Evolutionary conservation across 2,329 filamentous ascomycete genomes (phyloP).

Genomic region (Scedosporium boydii): DNA sequence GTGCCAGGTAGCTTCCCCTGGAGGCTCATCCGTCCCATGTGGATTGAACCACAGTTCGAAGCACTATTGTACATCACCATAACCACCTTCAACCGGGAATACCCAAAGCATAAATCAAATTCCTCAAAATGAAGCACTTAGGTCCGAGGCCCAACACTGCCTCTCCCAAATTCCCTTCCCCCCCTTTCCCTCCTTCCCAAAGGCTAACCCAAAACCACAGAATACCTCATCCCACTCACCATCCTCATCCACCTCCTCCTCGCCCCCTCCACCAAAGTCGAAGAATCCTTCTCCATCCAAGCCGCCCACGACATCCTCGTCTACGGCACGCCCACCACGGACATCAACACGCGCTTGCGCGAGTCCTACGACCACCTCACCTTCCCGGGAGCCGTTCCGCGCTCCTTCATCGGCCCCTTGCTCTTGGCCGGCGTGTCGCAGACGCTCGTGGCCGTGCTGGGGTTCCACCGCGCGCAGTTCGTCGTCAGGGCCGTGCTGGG

Average conservation of each 20-base stretch:
- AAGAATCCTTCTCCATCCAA: conserved; percentile 97
- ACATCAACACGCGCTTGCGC: conserved; percentile 44
- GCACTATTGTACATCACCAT: too few relatives aligned
- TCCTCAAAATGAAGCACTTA: background rate
- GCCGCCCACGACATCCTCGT: conserved; percentile 81
- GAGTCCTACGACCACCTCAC: conserved; percentile 76
- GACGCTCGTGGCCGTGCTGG: conserved; percentile 50
- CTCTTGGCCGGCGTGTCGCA: conserved; percentile 64
- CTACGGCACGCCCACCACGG: conserved; percentile 61
- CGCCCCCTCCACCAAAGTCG: conserved; percentile 91
- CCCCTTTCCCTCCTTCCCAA: conserved; percentile 17
- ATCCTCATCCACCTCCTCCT: conserved; percentile 60
- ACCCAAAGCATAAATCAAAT: background rate
- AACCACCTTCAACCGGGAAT: too few relatives aligned
- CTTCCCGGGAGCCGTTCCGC: conserved; percentile 84
- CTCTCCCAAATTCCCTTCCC: background rate
- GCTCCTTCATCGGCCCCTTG: conserved; percentile 79
- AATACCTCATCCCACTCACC: conserved; percentile 49
- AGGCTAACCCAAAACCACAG: conserved; percentile 9
- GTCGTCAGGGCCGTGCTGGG: conserved; percentile 71
- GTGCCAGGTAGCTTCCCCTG: too few relatives aligned
- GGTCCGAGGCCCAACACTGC: background rate
- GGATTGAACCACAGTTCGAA: too few relatives aligned
- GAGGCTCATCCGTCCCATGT: too few relatives aligned
- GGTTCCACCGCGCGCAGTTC: conserved; percentile 46